phyloP scores from a whole-genome alignment of 1,139 yeast species.

The Hemisphaericaspora subhashii region DNA sequence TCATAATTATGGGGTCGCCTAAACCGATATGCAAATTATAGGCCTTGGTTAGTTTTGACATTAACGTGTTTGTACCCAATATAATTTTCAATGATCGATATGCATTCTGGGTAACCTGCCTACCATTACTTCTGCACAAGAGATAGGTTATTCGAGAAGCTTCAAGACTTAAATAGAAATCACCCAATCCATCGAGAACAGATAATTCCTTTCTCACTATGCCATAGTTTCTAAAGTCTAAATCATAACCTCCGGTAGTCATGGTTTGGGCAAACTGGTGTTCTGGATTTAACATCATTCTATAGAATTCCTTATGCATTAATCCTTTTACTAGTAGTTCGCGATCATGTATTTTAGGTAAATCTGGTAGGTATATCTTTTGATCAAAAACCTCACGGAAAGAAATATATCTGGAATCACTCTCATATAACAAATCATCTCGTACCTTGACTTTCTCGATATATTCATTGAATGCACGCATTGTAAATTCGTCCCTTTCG shows the following conservation, averaged over 20 bases:
- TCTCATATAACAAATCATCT: conserved; percentile 11
- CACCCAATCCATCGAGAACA: conserved; percentile 48
- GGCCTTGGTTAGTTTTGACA: conserved; percentile 38
- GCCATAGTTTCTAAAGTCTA: conserved; percentile 20
- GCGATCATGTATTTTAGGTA: conserved; percentile 35
- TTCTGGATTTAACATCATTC: conserved; percentile 30
- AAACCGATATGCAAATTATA: conserved; percentile 39
- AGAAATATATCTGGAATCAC: conserved; percentile 17
- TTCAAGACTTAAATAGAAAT: conserved; percentile 41
- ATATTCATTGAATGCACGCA: conserved; percentile 22
- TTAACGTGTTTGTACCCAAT: conserved; percentile 41
- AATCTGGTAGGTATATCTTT: conserved; percentile 33
- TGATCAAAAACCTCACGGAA: conserved; percentile 26
- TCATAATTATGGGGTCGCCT: conserved; percentile 28
- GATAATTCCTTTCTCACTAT: conserved; percentile 38
- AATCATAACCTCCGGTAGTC: conserved; percentile 17
- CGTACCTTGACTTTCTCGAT: conserved; percentile 20
- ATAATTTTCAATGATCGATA: conserved; percentile 36
- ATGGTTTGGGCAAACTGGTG: conserved; percentile 33
- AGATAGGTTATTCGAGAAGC: conserved; percentile 37
- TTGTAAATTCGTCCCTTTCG: conserved; percentile 14
- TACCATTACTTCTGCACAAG: conserved; percentile 17
- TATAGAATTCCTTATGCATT: conserved; percentile 42
- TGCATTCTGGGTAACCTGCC: conserved; percentile 16
- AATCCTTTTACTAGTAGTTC: conserved; percentile 36